phyloP scores from a whole-genome alignment of 768 basidiomycete genomes.

The Mycena metata region DNA sequence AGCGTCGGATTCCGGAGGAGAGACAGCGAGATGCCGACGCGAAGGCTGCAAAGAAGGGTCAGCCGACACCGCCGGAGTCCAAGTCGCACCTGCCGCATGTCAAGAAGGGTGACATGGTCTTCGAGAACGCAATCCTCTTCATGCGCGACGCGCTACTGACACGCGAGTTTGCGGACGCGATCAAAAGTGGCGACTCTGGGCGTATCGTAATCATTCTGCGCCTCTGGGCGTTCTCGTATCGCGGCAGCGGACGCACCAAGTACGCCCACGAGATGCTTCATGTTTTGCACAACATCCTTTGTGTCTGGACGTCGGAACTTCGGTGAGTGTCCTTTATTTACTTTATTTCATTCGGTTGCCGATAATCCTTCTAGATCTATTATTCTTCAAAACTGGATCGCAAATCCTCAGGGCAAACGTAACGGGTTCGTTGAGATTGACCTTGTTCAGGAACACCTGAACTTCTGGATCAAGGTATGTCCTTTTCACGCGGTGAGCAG shows the following conservation, averaged over 20 bases:
- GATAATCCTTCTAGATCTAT: slow-evolving; percentile 34
- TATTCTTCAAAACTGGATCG: slow-evolving; percentile 50
- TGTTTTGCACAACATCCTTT: slow-evolving; percentile 43
- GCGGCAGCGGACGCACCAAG: slow-evolving; percentile 44
- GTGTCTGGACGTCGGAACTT: slow-evolving; percentile 44
- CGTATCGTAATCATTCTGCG: slow-evolving; percentile 42
- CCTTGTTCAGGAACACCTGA: slow-evolving; percentile 48
- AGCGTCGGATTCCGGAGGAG: slow-evolving; percentile 18
- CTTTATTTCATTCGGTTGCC: neutral
- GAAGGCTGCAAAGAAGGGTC: slow-evolving; percentile 5
- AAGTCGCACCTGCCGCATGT: slow-evolving; percentile 15
- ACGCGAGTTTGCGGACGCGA: slow-evolving; percentile 45
- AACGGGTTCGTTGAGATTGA: slow-evolving; percentile 46
- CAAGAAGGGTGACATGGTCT: slow-evolving; percentile 38
- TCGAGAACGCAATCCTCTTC: slow-evolving; percentile 46
- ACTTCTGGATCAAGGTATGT: slow-evolving; percentile 41
- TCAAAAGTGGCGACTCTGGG: slow-evolving; percentile 48
- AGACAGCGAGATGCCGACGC: neutral
- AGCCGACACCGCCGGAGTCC: neutral
- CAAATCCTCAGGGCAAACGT: slow-evolving; percentile 43
- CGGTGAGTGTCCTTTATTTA: slow-evolving; percentile 30
- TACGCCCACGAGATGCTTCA: slow-evolving; percentile 48
- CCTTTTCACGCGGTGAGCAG: too few relatives aligned
- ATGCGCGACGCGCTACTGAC: slow-evolving; percentile 44
- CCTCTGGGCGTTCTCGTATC: slow-evolving; percentile 40